Evolutionary conservation across 495 filamentous ascomycete genomes (phyloP).

Genomic region (Penicillium dipodomyicola): DNA sequence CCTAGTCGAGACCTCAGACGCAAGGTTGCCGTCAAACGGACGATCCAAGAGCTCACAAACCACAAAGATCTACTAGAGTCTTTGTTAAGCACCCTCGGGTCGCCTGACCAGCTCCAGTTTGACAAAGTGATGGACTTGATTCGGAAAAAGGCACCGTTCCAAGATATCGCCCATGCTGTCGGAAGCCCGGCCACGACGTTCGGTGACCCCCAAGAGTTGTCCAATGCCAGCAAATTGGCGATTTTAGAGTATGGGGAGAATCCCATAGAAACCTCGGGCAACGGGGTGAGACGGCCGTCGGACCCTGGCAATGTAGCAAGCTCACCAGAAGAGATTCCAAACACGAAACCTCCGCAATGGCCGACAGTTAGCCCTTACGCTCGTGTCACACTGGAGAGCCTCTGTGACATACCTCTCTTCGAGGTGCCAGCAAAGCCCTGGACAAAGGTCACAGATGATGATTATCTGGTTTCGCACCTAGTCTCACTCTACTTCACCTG

Average conservation of each 20-base stretch:
- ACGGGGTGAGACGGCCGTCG: constrained; percentile 1
- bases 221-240: constrained; percentile 8
- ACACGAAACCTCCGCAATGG: constrained; percentile 10
- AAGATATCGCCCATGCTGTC: constrained; percentile 27
- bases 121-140: constrained; percentile 30
- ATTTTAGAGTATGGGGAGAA: constrained; percentile 16
- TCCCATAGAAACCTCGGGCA: neutral
- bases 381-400: constrained; percentile 36
- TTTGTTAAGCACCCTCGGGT: constrained; percentile 31
- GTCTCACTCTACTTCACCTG: constrained; percentile 49
- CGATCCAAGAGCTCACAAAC: constrained; percentile 36
- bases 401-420: constrained; percentile 39
- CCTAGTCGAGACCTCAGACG: constrained; percentile 40
- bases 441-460: constrained; percentile 47
- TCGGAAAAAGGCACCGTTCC: constrained; percentile 23
- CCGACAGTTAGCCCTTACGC: constrained; percentile 21
- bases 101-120: constrained; percentile 24
- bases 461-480: constrained; percentile 47
- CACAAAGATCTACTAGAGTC: constrained; percentile 33
- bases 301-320: constrained; percentile 14
- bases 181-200: constrained; percentile 20
- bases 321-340: constrained; percentile 18
- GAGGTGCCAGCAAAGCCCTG: constrained; percentile 41
- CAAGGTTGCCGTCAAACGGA: constrained; percentile 41
- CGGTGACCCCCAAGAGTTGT: constrained; percentile 18